Base-by-base conservation (phyloP, 129 eudicot species). In the Kitagawia praeruptora region DNA sequence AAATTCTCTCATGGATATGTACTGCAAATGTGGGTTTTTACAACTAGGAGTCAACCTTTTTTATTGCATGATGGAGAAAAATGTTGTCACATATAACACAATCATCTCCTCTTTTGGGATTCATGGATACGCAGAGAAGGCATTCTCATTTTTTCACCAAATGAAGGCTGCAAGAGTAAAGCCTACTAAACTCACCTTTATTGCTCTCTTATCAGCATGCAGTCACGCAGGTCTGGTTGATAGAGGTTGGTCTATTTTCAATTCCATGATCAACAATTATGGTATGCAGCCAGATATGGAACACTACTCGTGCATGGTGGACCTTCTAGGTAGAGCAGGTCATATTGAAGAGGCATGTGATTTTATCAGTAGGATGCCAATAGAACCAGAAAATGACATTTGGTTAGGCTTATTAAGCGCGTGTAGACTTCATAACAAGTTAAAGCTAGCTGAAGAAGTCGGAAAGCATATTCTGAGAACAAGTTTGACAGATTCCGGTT, bases 291-390 rank as follows among this genome's bases (percentile, higher is more conserved):
- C 86, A 7, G 64, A 63, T 28, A 74, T 83, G 82, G 82, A 83
- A 74, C 86, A 79, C 82, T 79, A 83, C 70, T 49, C 80, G 38
- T 78, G 85, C 79, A 78, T 83, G 85, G 85, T 83, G 38, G 82
- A 83, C 82, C 76, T 83, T 46, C 71, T 83, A 40, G 83, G 86
- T 41, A 79, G 86, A 75, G 86, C 86, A 79, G 86, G 86, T 25
- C 82, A 69, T 4, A 41, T 83, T 48, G 80, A 51, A 8, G 80
- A 83, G 70, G 86, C 86, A 19, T 83, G 86, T 80, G 40, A 79
- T 77, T 83, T 83, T 21, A 75, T 83, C 73, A 79, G 77, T 39
- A 66, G 4, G 23, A 83, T 83, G 86, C 80, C 86, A 15, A 61
- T 78, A 39, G 74, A 83, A 75, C 83, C 86, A 41, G 73, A 83